phyloP scores from a whole-genome alignment of 352 stramenopile genomes.

The Thraustotheca clavata region DNA sequence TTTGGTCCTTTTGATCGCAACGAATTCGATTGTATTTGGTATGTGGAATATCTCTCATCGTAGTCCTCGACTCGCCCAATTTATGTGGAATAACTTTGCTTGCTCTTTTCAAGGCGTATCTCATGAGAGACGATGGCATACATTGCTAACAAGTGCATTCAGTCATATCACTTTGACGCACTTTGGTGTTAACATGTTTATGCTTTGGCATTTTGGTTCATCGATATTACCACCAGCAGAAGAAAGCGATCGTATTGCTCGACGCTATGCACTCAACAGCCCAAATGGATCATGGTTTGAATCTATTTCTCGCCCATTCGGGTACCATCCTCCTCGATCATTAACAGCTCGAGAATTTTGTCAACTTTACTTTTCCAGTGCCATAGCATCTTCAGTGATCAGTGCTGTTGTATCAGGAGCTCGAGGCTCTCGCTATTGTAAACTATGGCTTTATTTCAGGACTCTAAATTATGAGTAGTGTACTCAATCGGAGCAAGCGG shows the following conservation, averaged over 20 bases:
- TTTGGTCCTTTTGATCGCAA: conserved; percentile 50
- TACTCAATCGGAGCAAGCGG: conserved; percentile 77
- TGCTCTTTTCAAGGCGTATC: conserved; percentile 72
- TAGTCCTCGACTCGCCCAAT: conserved; percentile 37
- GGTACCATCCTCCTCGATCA: neutral
- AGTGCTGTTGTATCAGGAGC: conserved; percentile 59
- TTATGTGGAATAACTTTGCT: conserved; percentile 80
- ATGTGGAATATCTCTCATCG: conserved; percentile 61
- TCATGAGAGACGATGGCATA: conserved; percentile 55
- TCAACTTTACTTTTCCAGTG: conserved; percentile 62
- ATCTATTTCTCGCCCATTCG: neutral
- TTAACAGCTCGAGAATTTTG: neutral
- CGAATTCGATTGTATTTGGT: conserved; percentile 61
- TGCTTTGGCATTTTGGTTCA: conserved; percentile 78
- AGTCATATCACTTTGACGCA: conserved; percentile 77
- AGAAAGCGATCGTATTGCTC: conserved; percentile 9
- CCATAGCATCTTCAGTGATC: conserved; percentile 53
- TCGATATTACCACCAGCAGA: conserved; percentile 40
- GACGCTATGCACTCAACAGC: conserved; percentile 24
- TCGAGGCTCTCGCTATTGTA: conserved; percentile 46
- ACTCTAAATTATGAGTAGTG: conserved; percentile 27
- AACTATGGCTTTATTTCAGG: neutral
- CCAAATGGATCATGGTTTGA: conserved; percentile 33
- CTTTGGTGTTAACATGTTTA: conserved; percentile 84
- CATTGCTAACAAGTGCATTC: conserved; percentile 68